Percentiles rank a stretch among this genome's conserved stretches.
Conservation (phyloP, 1,139 yeast genomes). For the Pneumocystis carinii region DNA sequence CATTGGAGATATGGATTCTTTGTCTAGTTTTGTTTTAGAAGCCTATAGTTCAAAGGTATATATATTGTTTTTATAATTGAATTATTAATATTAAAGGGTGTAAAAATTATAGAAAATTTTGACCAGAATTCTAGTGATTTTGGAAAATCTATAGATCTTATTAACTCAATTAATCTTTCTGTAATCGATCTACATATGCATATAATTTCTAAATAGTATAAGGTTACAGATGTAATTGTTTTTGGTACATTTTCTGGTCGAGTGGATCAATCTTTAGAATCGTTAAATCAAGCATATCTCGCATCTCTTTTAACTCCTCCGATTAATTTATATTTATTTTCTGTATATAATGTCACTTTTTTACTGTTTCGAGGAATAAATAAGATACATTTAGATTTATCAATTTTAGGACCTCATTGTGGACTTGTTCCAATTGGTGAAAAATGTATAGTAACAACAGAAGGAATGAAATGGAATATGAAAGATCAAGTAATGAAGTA, state of each 20-base stretch:
- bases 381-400: not conserved
- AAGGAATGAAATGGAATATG: not conserved
- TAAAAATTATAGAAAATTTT: not conserved
- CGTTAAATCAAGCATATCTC: not conserved
- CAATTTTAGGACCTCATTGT: not conserved
- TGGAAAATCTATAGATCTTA: not conserved
- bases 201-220: not conserved
- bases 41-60: not conserved
- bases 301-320: not conserved
- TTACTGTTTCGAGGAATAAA: not conserved
- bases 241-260: not conserved
- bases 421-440: not conserved
- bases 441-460: not conserved
- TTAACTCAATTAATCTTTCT: not conserved
- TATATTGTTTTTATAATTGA: not conserved
- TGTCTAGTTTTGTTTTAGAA: not conserved
- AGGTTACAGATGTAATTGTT: not conserved
- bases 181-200: not conserved
- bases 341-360: not conserved
- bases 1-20: conserved; percentile 1
- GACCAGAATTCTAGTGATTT: conserved; percentile 1
- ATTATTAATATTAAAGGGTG: not conserved
- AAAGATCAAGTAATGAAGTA: not conserved
- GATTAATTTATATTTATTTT: not conserved
- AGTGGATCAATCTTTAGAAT: not conserved